phyloP scores from a whole-genome alignment of 805 yeast species.

The Ogataea degrootiae region DNA sequence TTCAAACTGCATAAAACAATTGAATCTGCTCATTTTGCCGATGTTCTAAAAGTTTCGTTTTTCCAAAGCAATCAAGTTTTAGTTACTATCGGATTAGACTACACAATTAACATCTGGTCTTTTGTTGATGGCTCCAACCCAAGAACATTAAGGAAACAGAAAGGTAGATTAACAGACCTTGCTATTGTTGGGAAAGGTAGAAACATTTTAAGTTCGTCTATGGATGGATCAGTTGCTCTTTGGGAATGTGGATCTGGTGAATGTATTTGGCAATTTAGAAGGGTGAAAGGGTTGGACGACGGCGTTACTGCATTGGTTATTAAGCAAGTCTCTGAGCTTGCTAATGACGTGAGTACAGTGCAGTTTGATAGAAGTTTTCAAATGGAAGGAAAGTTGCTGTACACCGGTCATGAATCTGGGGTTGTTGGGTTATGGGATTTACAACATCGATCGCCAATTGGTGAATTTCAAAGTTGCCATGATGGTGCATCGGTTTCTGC shows the following conservation, averaged over 20 bases:
- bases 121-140: slow-evolving; percentile 41
- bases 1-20: not conserved
- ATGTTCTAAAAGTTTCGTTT: slow-evolving; percentile 39
- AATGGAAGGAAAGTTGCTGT: slow-evolving; percentile 38
- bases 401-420: slow-evolving; percentile 41
- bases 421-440: slow-evolving; percentile 39
- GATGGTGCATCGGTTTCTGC: too few species aligned
- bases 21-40: slow-evolving; percentile 45
- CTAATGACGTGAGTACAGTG: slow-evolving; percentile 17
- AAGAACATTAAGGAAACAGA: slow-evolving; percentile 50
- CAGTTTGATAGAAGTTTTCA: slow-evolving; percentile 40
- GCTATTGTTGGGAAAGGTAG: slow-evolving; percentile 60
- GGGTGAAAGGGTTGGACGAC: slow-evolving; percentile 33
- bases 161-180: slow-evolving; percentile 41
- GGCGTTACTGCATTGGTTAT: slow-evolving; percentile 28
- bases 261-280: slow-evolving; percentile 36
- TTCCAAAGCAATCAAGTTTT: slow-evolving; percentile 67
- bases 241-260: slow-evolving; percentile 69
- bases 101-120: slow-evolving; percentile 59
- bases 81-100: slow-evolving; percentile 55
- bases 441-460: slow-evolving; percentile 18
- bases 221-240: slow-evolving; percentile 51
- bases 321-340: not conserved
- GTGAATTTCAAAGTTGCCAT: slow-evolving; percentile 16
- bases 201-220: slow-evolving; percentile 52